Base-by-base conservation (phyloP, 768 basidiomycete genomes). In the Leccinum variicolor region DNA sequence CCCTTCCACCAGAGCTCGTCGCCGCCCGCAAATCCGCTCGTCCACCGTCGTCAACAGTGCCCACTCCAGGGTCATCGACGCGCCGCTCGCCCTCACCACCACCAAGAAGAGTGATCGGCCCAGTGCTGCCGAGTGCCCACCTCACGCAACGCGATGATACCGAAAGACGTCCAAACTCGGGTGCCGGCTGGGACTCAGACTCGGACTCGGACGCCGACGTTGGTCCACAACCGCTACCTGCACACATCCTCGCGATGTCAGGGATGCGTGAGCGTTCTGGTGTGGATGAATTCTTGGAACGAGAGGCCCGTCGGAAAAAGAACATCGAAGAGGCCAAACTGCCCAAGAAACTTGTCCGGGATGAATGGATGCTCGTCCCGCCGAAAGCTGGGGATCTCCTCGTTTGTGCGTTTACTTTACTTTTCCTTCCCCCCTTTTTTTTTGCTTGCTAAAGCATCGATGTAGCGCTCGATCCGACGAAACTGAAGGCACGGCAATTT, bases 291-390 rank as follows among this genome's bases (percentile, higher is more conserved):
- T 98, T 98, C 61, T 72, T 93, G 67, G 92, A 92, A 68, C 79
- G 83, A 54, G 95, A 99, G 72, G 90, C 90, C 66, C 82, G 86
- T 58, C 77, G 90, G 60, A 75, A 82, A 55, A 86, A 89, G 64
- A 77, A 84, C 57, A 76, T 85, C 31, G 89, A 93, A 84, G 93
- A 90, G 77, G 89, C 86, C 2, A 74, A 79, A 11, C 87, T 89
- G 64, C 90, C 90, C 11, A 94, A 93, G 71, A 81, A 82, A 39
- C 76, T 85, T 39, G 77, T 92, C 71, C 84, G 97, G 45, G 92
- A 98, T 19, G 94, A 95, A 71, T 99, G 97, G 97, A 99, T 99
- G 97, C 80, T 98, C 47, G 89, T 90, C 1, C 96, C 96, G 2
- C 96, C 97, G 0, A 84, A 87, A 19, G 83, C 86, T 1, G 86